Evolutionary conservation across 345 rosid species (phyloP).

Genomic region (Nasturtium officinale): DNA sequence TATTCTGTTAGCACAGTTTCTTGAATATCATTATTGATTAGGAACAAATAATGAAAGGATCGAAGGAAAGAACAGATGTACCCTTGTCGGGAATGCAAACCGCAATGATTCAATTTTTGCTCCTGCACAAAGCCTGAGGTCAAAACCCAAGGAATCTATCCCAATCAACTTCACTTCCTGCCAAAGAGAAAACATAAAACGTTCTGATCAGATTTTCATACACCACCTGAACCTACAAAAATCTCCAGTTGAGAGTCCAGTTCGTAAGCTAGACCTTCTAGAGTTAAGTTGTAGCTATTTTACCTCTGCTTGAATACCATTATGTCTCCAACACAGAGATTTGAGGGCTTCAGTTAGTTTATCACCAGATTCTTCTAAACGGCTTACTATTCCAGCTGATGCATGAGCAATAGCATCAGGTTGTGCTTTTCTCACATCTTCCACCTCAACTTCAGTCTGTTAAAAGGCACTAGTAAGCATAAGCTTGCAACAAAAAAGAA

Average conservation of each 20-base stretch:
- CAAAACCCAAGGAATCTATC: constrained; percentile 84
- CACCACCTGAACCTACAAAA: neutral
- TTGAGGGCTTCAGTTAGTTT: constrained; percentile 64
- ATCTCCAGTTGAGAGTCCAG: neutral
- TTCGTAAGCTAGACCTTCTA: constrained; percentile 7
- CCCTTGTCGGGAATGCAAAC: constrained; percentile 69
- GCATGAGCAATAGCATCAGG: constrained; percentile 83
- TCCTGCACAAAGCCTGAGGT: constrained; percentile 82
- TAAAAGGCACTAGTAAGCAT: constrained; percentile 38
- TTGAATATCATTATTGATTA: neutral
- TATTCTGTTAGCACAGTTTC: neutral
- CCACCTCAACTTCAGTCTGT: constrained; percentile 73
- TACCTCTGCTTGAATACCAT: constrained; percentile 93
- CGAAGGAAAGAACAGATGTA: constrained; percentile 36
- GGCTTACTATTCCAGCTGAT: constrained; percentile 67
- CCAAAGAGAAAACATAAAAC: neutral
- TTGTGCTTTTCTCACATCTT: constrained; percentile 70
- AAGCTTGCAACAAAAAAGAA: constrained; percentile 15
- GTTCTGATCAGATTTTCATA: neutral
- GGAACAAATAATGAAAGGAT: neutral
- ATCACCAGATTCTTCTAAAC: constrained; percentile 70
- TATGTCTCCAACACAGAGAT: constrained; percentile 80
- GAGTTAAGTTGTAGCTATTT: constrained; percentile 16
- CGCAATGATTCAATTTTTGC: constrained; percentile 80
- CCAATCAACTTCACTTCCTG: constrained; percentile 74